phyloP scores from a whole-genome alignment of 306 rosid genomes.

The Medicago arabica region DNA sequence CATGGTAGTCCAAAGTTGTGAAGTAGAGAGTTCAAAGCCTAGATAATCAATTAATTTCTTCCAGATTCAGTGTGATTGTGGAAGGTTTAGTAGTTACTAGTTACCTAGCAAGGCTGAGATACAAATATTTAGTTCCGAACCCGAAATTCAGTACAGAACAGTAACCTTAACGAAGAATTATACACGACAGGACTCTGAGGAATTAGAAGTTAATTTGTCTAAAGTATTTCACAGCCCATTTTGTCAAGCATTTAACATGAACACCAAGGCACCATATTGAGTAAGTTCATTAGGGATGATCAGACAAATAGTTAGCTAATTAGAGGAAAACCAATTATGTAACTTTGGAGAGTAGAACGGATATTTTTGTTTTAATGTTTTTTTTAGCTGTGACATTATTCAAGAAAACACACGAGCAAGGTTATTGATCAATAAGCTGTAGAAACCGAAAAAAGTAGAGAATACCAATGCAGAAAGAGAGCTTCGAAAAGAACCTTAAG shows the following conservation, averaged over 20 bases:
- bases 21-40: background rate
- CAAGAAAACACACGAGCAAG: background rate
- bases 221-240: too few relatives aligned
- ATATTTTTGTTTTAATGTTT: too few relatives aligned
- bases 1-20: background rate
- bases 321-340: background rate
- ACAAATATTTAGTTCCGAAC: background rate
- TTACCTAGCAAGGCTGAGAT: background rate
- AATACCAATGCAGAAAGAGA: conserved; percentile 5
- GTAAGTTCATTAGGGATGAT: too few relatives aligned
- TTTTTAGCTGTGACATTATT: background rate
- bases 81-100: background rate
- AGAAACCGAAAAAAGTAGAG: background rate
- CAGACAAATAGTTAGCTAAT: background rate
- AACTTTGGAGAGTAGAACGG: too few relatives aligned
- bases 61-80: background rate
- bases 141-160: too few relatives aligned
- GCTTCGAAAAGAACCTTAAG: conserved; percentile 56
- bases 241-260: too few relatives aligned
- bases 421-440: conserved; percentile 2
- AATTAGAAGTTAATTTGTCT: too few relatives aligned
- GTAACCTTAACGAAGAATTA: too few relatives aligned
- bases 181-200: too few relatives aligned
- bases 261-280: too few relatives aligned
- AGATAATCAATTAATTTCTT: background rate